Conservation (phyloP, 371 early-diverging fungal species). For the Dentiscutata heterogama region DNA sequence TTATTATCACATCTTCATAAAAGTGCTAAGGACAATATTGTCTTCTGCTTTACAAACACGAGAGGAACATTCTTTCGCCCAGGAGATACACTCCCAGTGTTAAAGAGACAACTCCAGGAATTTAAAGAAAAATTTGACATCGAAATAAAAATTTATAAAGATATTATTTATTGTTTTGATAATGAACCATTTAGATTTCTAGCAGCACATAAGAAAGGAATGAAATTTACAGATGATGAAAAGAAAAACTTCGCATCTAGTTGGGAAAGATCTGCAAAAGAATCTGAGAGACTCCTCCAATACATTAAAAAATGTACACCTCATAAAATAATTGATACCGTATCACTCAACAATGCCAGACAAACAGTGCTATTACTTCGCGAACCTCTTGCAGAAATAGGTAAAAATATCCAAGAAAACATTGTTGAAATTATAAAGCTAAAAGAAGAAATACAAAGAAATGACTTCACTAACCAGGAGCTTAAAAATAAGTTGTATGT, state of each 20-base stretch:
- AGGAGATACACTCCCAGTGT: slow-evolving; percentile 46
- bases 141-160: slow-evolving; percentile 39
- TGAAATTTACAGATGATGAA: slow-evolving; percentile 44
- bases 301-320: slow-evolving; percentile 45
- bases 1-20: slow-evolving; percentile 50
- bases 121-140: slow-evolving; percentile 42
- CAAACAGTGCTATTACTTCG: slow-evolving; percentile 46
- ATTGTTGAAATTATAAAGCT: slow-evolving; percentile 44
- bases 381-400: slow-evolving; percentile 50
- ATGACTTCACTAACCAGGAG: background rate
- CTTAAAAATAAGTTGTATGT: slow-evolving; percentile 46
- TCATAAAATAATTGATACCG: slow-evolving; percentile 50
- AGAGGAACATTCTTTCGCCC: slow-evolving; percentile 49
- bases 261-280: slow-evolving; percentile 50
- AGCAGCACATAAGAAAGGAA: slow-evolving; percentile 48
- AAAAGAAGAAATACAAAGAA: slow-evolving; percentile 28
- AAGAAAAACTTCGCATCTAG: slow-evolving; percentile 47
- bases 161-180: slow-evolving; percentile 49
- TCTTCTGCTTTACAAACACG: slow-evolving; percentile 48
- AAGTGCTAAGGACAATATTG: slow-evolving; percentile 48
- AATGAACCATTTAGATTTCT: slow-evolving; percentile 50
- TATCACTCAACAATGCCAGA: slow-evolving; percentile 50
- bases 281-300: slow-evolving; percentile 47
- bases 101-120: slow-evolving; percentile 43
- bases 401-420: slow-evolving; percentile 47